A percentile compares a stretch with the other conserved stretches of the same genome.
Conservation (phyloP, 768 basidiomycete species). For the Hygrocybe coccinea region DNA sequence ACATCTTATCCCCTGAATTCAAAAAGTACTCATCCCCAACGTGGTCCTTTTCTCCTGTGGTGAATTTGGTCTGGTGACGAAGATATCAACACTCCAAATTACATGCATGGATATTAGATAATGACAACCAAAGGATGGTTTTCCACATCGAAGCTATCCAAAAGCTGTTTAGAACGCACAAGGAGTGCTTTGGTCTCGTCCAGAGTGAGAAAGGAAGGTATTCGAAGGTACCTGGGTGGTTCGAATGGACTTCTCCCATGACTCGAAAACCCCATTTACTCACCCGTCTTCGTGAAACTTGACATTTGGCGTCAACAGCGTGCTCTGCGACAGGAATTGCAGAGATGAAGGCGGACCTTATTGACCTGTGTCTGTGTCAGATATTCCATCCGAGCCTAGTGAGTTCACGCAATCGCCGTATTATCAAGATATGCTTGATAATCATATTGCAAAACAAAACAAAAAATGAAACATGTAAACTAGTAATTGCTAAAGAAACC, state of each 20-base stretch:
- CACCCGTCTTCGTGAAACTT: slow-evolving; percentile 62
- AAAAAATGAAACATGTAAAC: not conserved
- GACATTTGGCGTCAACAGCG: not conserved
- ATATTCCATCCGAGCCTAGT: slow-evolving; percentile 47
- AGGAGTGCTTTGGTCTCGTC: slow-evolving; percentile 60
- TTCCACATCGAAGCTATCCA: slow-evolving; percentile 72
- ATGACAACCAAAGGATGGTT: slow-evolving; percentile 72
- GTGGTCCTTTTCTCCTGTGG: slow-evolving; percentile 70
- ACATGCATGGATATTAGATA: not conserved
- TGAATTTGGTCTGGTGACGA: slow-evolving; percentile 74
- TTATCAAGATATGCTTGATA: not conserved
- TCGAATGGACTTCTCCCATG: not conserved
- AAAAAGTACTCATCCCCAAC: slow-evolving; percentile 94
- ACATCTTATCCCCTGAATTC: slow-evolving; percentile 87
- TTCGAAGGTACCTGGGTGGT: slow-evolving; percentile 61
- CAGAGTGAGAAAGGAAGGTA: slow-evolving; percentile 66
- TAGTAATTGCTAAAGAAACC: not conserved
- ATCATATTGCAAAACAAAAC: not conserved
- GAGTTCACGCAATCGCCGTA: too few species aligned
- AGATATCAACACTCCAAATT: not conserved
- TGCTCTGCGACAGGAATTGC: not conserved
- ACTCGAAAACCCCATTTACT: slow-evolving; percentile 14
- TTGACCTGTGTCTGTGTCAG: slow-evolving; percentile 54
- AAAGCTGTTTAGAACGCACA: slow-evolving; percentile 62
- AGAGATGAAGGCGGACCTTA: slow-evolving; percentile 37